These are phyloP conservation scores for Diospyros lotus DNA, from an alignment of 148 eudicot genomes.

Conservation along the genomic window DNA sequence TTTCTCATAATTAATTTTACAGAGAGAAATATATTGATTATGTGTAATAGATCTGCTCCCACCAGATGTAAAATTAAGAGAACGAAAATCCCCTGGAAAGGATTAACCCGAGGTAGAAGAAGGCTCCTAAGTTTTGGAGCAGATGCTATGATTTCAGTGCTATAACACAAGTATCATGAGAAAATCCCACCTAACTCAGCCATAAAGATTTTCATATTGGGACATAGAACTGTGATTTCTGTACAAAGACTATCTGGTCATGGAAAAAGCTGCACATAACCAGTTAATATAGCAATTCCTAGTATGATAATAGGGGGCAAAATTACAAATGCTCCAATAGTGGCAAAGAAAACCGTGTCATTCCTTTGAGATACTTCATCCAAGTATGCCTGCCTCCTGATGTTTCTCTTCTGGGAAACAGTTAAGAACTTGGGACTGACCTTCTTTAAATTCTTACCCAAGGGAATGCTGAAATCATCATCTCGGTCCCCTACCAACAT, in stretches of 20 bases:
- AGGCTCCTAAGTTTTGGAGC: no score
- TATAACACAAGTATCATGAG: no score
- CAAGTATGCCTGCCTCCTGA: conserved; percentile 69
- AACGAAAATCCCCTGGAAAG: no score
- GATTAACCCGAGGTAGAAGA: no score
- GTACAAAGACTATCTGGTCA: conserved; percentile 18
- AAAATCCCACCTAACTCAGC: background rate
- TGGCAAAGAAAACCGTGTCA: conserved; percentile 75
- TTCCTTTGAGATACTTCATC: conserved; percentile 86
- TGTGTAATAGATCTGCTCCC: no score
- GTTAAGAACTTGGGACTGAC: conserved; percentile 73
- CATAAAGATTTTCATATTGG: background rate
- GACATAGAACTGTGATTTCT: background rate
- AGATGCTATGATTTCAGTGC: no score
- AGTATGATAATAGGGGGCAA: conserved; percentile 76
- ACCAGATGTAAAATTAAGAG: no score
- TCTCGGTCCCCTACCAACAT: conserved; percentile 58
- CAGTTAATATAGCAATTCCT: conserved; percentile 72
- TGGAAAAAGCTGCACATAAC: conserved; percentile 94
- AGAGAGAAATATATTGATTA: no score
- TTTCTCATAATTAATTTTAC: no score
- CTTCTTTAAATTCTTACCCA: conserved; percentile 85
- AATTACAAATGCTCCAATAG: conserved; percentile 84
- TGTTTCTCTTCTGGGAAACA: conserved; percentile 90
- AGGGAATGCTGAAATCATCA: conserved; percentile 66